These are phyloP conservation scores for Trichoderma reesei DNA, from an alignment of 495 filamentous ascomycete genomes.

Conservation along the genomic window DNA sequence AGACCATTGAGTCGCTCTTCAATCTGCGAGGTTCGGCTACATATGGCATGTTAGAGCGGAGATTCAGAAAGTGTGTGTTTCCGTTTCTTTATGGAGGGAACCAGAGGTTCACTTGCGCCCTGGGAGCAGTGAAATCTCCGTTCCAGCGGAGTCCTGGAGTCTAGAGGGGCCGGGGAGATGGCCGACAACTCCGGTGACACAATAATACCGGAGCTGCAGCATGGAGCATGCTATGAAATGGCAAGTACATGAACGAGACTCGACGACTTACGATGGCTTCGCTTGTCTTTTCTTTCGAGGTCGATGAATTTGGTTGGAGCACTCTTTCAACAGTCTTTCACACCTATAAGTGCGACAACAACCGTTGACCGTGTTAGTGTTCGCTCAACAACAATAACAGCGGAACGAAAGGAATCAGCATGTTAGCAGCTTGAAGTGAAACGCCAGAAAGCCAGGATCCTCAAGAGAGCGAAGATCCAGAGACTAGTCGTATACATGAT, in stretches of 20 bases:
- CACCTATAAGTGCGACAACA: slow-evolving; percentile 17
- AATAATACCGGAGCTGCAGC: not conserved
- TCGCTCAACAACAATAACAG: not conserved
- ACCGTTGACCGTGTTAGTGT: not conserved
- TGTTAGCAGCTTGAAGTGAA: no score
- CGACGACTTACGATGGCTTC: slow-evolving; percentile 25
- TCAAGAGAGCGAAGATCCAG: no score
- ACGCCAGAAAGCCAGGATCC: no score
- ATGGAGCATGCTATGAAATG: not conserved
- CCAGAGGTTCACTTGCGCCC: not conserved
- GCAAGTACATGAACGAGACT: not conserved
- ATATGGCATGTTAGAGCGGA: not conserved
- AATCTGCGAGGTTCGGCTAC: slow-evolving; percentile 25
- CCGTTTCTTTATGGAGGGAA: no score
- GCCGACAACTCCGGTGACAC: no score
- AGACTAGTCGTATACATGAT: no score
- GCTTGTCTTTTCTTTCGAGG: slow-evolving; percentile 28
- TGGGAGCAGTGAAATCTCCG: slow-evolving; percentile 4
- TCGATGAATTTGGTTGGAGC: slow-evolving; percentile 21
- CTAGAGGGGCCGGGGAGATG: not conserved
- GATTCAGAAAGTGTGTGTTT: no score
- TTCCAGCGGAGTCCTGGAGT: not conserved
- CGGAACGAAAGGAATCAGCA: no score
- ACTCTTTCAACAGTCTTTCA: slow-evolving; percentile 26
- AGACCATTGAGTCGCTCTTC: slow-evolving; percentile 27